These are phyloP conservation scores for Cucurbita moschata DNA, from an alignment of 306 rosid genomes.

Conservation along the genomic window DNA sequence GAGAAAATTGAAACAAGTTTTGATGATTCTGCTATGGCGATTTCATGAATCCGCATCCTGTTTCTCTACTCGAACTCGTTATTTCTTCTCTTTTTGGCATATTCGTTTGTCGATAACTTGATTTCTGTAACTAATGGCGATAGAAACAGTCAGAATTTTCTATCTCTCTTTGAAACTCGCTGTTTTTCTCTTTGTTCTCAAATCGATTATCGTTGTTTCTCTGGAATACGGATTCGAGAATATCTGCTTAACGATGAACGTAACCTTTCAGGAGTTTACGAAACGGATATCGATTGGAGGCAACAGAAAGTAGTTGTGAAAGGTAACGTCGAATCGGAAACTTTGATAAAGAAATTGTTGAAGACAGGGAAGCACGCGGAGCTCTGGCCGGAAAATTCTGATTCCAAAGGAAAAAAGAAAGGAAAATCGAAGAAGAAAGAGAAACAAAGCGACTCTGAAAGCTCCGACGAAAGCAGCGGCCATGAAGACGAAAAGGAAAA, in stretches of 20 bases:
- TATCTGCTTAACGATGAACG: not conserved
- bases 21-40: not conserved
- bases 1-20: not conserved
- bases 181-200: not conserved
- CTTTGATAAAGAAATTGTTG: slow-evolving; percentile 56
- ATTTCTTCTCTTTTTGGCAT: not conserved
- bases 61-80: not conserved
- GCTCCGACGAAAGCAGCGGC: slow-evolving; percentile 9
- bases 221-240: not conserved
- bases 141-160: not conserved
- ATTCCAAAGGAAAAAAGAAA: slow-evolving; percentile 36
- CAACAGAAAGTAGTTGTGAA: slow-evolving; percentile 79
- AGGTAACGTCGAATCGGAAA: slow-evolving; percentile 65
- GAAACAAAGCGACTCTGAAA: slow-evolving; percentile 10
- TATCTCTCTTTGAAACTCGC: not conserved
- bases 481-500: not conserved
- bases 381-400: slow-evolving; percentile 46
- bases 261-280: slow-evolving; percentile 53
- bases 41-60: not conserved
- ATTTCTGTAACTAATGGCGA: not conserved
- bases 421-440: slow-evolving; percentile 29
- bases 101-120: not conserved
- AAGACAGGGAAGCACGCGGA: slow-evolving; percentile 67
- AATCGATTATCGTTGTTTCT: not conserved
- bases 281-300: slow-evolving; percentile 44